These are phyloP conservation scores for Beverwykella pulmonaria DNA, from an alignment of 495 filamentous ascomycete genomes.

Conservation along the genomic window DNA sequence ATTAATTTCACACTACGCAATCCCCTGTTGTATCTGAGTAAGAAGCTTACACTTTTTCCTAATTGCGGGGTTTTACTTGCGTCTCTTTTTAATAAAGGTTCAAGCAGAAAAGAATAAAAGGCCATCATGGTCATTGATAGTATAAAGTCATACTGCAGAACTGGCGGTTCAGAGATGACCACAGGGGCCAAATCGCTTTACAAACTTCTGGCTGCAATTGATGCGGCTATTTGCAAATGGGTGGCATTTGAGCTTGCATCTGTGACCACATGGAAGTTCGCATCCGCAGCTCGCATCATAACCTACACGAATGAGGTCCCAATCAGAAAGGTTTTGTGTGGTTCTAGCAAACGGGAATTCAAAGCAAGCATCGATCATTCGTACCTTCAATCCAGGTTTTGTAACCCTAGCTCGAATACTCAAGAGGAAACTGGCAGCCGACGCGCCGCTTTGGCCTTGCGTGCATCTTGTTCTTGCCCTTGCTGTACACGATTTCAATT, in stretches of 20 bases:
- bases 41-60: no score
- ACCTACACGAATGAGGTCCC: conserved; percentile 58
- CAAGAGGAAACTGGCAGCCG: conserved; percentile 46
- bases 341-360: conserved; percentile 25
- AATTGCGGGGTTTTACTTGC: no score
- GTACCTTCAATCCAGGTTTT: conserved; percentile 47
- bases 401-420: conserved; percentile 45
- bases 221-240: conserved; percentile 40
- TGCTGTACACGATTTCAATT: conserved; percentile 40
- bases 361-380: neutral
- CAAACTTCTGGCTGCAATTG: conserved; percentile 38
- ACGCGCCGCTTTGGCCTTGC: conserved; percentile 33
- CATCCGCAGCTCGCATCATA: conserved; percentile 58
- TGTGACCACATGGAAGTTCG: conserved; percentile 52
- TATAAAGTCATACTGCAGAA: no score
- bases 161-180: conserved; percentile 33
- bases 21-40: no score
- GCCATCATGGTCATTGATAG: no score
- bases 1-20: no score
- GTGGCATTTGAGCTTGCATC: conserved; percentile 54
- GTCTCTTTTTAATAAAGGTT: no score
- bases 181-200: conserved; percentile 26
- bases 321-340: conserved; percentile 45
- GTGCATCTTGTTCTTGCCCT: conserved; percentile 16
- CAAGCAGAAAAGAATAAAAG: no score